These are phyloP conservation scores for Hylodesmum podocarpum DNA, from an alignment of 306 rosid genomes.

Conservation along the genomic window DNA sequence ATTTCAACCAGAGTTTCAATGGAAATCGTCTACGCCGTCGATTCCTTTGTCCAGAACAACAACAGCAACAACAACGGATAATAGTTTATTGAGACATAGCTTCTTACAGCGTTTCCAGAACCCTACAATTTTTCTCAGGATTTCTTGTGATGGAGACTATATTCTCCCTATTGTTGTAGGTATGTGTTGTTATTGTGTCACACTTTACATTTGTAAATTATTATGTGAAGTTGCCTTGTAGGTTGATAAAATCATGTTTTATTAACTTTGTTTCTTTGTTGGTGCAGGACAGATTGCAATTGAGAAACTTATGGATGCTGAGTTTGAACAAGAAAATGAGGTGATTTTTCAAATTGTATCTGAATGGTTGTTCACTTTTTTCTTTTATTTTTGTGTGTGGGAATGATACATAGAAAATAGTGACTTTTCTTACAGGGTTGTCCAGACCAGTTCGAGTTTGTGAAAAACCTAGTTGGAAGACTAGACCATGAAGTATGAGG, in stretches of 20 bases:
- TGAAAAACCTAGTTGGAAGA: conserved; percentile 62
- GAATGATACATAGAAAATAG: neutral
- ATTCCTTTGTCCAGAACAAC: conserved; percentile 41
- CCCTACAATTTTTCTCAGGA: conserved; percentile 92
- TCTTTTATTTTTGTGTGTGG: neutral
- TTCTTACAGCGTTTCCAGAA: conserved; percentile 71
- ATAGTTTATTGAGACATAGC: conserved; percentile 42
- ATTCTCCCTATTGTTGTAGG: conserved; percentile 94
- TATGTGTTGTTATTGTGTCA: conserved; percentile 32
- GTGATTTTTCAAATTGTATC: conserved; percentile 39
- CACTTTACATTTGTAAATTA: too few species aligned
- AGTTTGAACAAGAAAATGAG: conserved; percentile 55
- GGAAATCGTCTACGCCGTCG: conserved; percentile 41
- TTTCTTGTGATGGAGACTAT: conserved; percentile 89
- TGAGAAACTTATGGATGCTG: conserved; percentile 67
- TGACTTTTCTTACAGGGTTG: conserved; percentile 65
- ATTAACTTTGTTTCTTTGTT: conserved; percentile 22
- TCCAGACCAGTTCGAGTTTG: conserved; percentile 70
- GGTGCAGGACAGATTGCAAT: conserved; percentile 75
- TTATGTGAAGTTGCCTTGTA: neutral
- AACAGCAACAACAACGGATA: too few species aligned
- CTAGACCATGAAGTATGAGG: conserved; percentile 81
- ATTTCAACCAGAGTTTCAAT: conserved; percentile 48
- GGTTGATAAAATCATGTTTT: neutral
- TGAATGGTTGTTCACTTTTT: neutral